phyloP scores from a whole-genome alignment of 768 basidiomycete genomes.

The Tulasnella sp. region DNA sequence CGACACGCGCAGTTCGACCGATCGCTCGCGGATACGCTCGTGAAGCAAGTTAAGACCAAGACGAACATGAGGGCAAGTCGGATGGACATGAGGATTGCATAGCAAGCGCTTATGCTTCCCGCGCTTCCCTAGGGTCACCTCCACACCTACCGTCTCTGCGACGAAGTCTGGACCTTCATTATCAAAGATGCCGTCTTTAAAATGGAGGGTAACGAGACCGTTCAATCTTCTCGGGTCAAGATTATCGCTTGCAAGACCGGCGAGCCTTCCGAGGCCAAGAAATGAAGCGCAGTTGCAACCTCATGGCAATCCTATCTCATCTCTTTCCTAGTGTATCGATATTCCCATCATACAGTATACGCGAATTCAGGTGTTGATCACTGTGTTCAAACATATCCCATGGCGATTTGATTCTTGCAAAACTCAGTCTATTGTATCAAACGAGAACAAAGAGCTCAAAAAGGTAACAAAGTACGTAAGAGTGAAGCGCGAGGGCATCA shows the following conservation, averaged over 20 bases:
- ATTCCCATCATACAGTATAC: background rate
- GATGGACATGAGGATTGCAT: too few relatives aligned
- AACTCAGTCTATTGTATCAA: background rate
- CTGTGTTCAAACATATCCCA: background rate
- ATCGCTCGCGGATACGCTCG: slow-evolving; percentile 88
- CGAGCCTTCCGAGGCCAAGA: slow-evolving; percentile 84
- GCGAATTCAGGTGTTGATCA: background rate
- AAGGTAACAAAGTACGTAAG: background rate
- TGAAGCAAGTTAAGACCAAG: slow-evolving; percentile 93
- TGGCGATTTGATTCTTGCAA: background rate
- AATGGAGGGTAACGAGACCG: slow-evolving; percentile 88
- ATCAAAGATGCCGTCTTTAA: slow-evolving; percentile 92
- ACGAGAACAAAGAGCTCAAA: background rate
- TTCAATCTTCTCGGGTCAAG: slow-evolving; percentile 80
- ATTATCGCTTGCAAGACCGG: slow-evolving; percentile 99
- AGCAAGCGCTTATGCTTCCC: background rate
- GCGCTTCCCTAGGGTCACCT: slow-evolving; percentile 68
- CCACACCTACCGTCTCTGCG: slow-evolving; percentile 88
- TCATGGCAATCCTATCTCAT: background rate
- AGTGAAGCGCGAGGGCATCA: background rate
- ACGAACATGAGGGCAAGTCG: slow-evolving; percentile 80
- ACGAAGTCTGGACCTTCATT: slow-evolving; percentile 99
- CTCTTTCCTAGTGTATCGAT: background rate
- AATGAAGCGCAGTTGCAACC: slow-evolving; percentile 46
- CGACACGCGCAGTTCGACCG: slow-evolving; percentile 79